A percentile compares a stretch with the other conserved stretches of the same genome.
Conservation (phyloP, 192 early-diverging fungal species). For the Backusella psychrophila region DNA sequence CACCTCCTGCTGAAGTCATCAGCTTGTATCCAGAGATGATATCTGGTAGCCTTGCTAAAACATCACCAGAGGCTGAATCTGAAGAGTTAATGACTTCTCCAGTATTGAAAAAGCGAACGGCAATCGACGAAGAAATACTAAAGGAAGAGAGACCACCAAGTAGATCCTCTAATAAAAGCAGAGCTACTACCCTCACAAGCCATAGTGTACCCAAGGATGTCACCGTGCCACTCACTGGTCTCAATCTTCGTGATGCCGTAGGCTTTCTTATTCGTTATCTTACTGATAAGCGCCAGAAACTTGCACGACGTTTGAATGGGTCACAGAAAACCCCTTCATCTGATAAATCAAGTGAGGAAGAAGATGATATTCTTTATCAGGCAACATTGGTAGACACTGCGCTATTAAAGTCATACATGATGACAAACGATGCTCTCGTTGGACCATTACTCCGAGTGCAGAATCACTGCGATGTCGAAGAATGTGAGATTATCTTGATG, state of each 20-base stretch:
- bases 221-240: slow-evolving; percentile 32
- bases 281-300: slow-evolving; percentile 78
- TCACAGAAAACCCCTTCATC: slow-evolving; percentile 18
- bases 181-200: slow-evolving; percentile 10
- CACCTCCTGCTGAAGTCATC: slow-evolving; percentile 65
- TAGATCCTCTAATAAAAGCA: neutral
- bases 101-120: neutral
- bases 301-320: slow-evolving; percentile 52
- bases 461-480: slow-evolving; percentile 87
- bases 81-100: slow-evolving; percentile 7
- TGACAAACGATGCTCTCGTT: slow-evolving; percentile 80
- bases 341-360: slow-evolving; percentile 37
- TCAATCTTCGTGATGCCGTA: slow-evolving; percentile 57
- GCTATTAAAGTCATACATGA: slow-evolving; percentile 86
- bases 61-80: slow-evolving; percentile 32
- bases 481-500: slow-evolving; percentile 76
- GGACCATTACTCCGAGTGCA: slow-evolving; percentile 88
- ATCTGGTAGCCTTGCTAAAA: slow-evolving; percentile 48
- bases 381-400: slow-evolving; percentile 85
- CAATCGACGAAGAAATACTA: slow-evolving; percentile 14
- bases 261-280: slow-evolving; percentile 82
- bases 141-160: slow-evolving; percentile 13
- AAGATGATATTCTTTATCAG: slow-evolving; percentile 41
- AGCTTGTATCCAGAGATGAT: slow-evolving; percentile 68
- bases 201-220: slow-evolving; percentile 13